Conservation (phyloP, 2,329 filamentous ascomycete species). For the Peltaster fructicola region DNA sequence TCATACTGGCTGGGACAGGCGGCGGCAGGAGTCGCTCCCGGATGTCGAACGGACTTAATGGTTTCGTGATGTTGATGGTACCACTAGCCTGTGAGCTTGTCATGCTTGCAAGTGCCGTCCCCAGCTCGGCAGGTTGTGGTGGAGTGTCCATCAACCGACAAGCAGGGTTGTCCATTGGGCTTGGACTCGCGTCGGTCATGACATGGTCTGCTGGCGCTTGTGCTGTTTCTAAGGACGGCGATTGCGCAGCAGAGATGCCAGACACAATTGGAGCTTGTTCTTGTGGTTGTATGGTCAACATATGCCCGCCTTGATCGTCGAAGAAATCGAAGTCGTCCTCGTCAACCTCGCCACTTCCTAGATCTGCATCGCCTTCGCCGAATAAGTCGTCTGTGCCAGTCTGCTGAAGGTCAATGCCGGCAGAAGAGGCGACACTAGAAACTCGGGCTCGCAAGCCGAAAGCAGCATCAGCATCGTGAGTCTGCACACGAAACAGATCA, state of each 20-base stretch:
- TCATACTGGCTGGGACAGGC: conserved; percentile 15
- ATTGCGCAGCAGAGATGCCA: no score
- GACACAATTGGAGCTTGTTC: conserved; percentile 5
- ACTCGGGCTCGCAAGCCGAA: conserved; percentile 1
- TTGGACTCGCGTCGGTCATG: conserved; percentile 34
- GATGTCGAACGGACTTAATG: conserved; percentile 24
- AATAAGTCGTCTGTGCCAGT: conserved; percentile 48
- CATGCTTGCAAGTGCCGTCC: no score
- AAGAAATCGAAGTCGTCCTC: conserved; percentile 77
- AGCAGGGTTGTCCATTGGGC: no score
- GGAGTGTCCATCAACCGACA: conserved; percentile 34
- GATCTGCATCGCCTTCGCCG: conserved; percentile 52
- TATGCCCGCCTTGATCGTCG: conserved; percentile 38
- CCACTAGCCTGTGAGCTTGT: no score
- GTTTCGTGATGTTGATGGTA: conserved; percentile 5
- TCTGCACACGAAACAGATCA: conserved; percentile 14
- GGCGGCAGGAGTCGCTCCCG: conserved; percentile 31
- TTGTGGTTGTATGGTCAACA: conserved; percentile 1
- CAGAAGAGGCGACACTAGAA: no score
- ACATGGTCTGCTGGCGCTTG: conserved; percentile 3
- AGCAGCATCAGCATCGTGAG: conserved; percentile 7
- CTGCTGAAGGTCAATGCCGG: no score
- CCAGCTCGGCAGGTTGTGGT: no score
- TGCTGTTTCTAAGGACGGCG: no score
- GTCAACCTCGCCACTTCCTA: conserved; percentile 56